Evolutionary conservation across 768 basidiomycete species (phyloP).

Genomic region (Hortiboletus campestris): DNA sequence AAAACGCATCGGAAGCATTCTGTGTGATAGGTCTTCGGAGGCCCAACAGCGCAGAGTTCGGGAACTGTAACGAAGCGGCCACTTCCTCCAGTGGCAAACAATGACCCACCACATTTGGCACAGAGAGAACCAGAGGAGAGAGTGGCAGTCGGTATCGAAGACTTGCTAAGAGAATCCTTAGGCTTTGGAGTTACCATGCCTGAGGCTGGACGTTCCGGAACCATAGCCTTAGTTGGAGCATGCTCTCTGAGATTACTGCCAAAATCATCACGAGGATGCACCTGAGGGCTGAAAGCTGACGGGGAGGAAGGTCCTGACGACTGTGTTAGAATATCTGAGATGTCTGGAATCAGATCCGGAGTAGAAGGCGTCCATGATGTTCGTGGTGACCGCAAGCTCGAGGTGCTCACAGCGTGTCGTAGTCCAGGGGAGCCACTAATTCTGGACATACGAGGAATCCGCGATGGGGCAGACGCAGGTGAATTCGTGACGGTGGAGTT

Average conservation of each 20-base stretch:
- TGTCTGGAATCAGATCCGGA: constrained; percentile 60
- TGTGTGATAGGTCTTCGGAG: constrained; percentile 65
- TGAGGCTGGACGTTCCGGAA: constrained; percentile 14
- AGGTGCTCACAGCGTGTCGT: constrained; percentile 27
- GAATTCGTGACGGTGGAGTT: constrained; percentile 10
- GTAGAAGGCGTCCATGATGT: constrained; percentile 44
- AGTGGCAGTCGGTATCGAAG: constrained; percentile 31
- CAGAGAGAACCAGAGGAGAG: constrained; percentile 48
- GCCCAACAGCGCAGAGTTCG: constrained; percentile 38
- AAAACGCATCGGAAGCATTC: constrained; percentile 73
- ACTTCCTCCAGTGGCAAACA: constrained; percentile 57
- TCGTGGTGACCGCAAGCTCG: constrained; percentile 27
- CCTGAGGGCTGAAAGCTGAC: constrained; percentile 35
- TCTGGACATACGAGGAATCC: constrained; percentile 31
- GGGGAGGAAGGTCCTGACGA: constrained; percentile 58
- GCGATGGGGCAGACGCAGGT: constrained; percentile 14
- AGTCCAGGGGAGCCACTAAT: constrained; percentile 26
- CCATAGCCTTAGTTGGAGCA: constrained; percentile 2
- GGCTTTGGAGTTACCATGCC: constrained; percentile 30
- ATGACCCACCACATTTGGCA: constrained; percentile 53
- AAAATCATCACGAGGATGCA: constrained; percentile 11
- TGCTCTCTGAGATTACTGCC: constrained; percentile 6
- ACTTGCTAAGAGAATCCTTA: constrained; percentile 22
- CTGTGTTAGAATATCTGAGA: constrained; percentile 56
- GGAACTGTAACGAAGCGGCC: constrained; percentile 75